Conservation (phyloP, 352 stramenopile genomes). For the Elongisporangium undulatum region DNA sequence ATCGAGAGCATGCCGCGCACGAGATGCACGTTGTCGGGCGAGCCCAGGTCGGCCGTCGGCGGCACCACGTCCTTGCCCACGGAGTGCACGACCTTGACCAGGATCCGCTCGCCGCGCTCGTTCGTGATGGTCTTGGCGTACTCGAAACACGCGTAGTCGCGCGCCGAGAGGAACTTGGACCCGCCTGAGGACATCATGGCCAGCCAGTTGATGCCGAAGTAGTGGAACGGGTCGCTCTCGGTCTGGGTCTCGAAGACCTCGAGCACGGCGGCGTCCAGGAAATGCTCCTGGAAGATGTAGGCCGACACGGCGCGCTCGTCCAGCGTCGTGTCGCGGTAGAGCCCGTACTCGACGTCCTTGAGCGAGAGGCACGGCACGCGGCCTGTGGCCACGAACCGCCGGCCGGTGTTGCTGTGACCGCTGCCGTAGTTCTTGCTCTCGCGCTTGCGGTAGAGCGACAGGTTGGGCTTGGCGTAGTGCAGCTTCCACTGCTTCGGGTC, state of each 20-base stretch:
- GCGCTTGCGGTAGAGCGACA: conserved; percentile 36
- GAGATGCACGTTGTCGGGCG: conserved; percentile 35
- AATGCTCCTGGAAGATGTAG: conserved; percentile 55
- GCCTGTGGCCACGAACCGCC: conserved; percentile 50
- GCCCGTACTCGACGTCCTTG: conserved; percentile 62
- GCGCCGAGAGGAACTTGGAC: conserved; percentile 44
- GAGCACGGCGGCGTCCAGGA: conserved; percentile 65
- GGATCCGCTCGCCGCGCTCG: conserved; percentile 40
- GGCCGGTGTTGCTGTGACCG: conserved; percentile 11
- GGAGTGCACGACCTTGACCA: conserved; percentile 58
- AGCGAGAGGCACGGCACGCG: conserved; percentile 52
- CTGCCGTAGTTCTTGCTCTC: background rate
- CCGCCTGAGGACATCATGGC: conserved; percentile 35
- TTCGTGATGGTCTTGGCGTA: conserved; percentile 47
- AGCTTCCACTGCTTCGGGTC: conserved; percentile 61
- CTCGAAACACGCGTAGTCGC: conserved; percentile 62
- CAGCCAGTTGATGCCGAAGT: conserved; percentile 77
- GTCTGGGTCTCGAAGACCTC: conserved; percentile 50
- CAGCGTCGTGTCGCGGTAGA: conserved; percentile 64
- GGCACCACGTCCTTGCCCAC: conserved; percentile 47
- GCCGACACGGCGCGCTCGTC: conserved; percentile 59
- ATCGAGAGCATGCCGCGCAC: conserved; percentile 54
- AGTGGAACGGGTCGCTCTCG: conserved; percentile 56
- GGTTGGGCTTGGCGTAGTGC: conserved; percentile 44
- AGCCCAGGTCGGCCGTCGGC: conserved; percentile 7